Evolutionary conservation across 2,329 filamentous ascomycete species (phyloP).

Genomic region (Aspergillus transmontanensis): DNA sequence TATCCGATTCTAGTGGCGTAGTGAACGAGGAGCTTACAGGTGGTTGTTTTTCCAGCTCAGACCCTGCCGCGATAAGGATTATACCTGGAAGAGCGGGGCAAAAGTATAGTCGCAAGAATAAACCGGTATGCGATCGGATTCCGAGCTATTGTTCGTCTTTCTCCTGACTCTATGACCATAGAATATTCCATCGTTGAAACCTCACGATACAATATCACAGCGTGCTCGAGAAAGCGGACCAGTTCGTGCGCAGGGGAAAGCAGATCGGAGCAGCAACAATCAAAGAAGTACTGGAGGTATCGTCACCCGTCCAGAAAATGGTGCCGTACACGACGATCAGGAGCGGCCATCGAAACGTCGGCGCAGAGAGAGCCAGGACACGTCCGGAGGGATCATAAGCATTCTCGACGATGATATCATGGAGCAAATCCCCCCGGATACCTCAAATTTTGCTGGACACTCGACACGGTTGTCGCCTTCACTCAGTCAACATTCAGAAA

Average conservation of each 20-base stretch:
- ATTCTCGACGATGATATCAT: slow-evolving; percentile 24
- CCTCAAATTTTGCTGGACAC: slow-evolving; percentile 10
- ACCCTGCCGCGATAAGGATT: slow-evolving; percentile 29
- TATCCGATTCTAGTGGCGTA: not conserved
- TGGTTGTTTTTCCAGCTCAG: slow-evolving; percentile 13
- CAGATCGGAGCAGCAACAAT: slow-evolving; percentile 5
- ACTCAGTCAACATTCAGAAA: slow-evolving; percentile 21
- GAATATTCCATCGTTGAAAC: slow-evolving; percentile 22
- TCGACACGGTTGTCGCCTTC: slow-evolving; percentile 23
- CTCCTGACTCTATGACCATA: not conserved
- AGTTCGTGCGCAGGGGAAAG: slow-evolving; percentile 30
- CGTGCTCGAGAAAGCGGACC: slow-evolving; percentile 35
- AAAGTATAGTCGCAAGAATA: slow-evolving; percentile 23
- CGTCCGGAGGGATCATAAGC: slow-evolving; percentile 9
- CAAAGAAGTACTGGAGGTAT: slow-evolving; percentile 7
- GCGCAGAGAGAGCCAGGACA: slow-evolving; percentile 24
- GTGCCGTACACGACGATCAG: slow-evolving; percentile 20
- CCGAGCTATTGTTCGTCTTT: not conserved
- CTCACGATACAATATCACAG: slow-evolving; percentile 27
- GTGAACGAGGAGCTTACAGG: not conserved
- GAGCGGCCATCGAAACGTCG: slow-evolving; percentile 32
- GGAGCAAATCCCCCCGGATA: slow-evolving; percentile 9
- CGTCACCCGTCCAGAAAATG: slow-evolving; percentile 13
- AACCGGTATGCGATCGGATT: slow-evolving; percentile 17
- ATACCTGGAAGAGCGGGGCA: slow-evolving; percentile 25